These are phyloP conservation scores for Spinellus fusiger DNA, from an alignment of 192 early-diverging fungal species.

Conservation along the genomic window DNA sequence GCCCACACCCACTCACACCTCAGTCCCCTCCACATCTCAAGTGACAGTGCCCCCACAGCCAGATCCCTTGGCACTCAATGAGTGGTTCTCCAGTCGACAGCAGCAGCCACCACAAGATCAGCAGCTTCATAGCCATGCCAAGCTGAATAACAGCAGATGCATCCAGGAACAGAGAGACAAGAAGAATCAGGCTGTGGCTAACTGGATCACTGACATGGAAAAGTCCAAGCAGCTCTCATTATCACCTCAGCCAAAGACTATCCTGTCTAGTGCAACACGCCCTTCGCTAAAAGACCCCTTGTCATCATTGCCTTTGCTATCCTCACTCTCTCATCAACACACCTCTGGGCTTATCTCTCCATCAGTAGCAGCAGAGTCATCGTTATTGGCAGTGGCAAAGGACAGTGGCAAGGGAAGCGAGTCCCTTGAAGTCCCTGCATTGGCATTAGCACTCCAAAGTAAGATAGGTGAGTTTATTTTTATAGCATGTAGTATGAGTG, in stretches of 20 bases:
- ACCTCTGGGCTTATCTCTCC: too few relatives aligned
- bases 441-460: too few relatives aligned
- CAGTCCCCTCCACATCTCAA: background rate
- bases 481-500: too few relatives aligned
- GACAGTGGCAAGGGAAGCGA: too few relatives aligned
- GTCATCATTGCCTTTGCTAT: background rate
- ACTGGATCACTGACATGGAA: slow-evolving; percentile 24
- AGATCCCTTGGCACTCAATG: slow-evolving; percentile 15
- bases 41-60: slow-evolving; percentile 2
- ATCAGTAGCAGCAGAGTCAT: too few relatives aligned
- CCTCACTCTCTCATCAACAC: background rate
- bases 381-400: too few relatives aligned
- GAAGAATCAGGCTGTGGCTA: slow-evolving; percentile 17
- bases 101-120: background rate
- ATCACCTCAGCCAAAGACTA: background rate
- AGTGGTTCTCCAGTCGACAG: slow-evolving; percentile 20
- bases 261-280: background rate
- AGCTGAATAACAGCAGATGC: background rate
- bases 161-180: background rate
- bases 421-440: too few relatives aligned
- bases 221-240: background rate
- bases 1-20: background rate
- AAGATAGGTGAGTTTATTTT: too few relatives aligned
- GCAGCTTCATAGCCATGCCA: background rate
- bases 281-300: too few relatives aligned